Base-by-base conservation (phyloP, 441 rosid genomes). In the Euphorbia celastroides region DNA sequence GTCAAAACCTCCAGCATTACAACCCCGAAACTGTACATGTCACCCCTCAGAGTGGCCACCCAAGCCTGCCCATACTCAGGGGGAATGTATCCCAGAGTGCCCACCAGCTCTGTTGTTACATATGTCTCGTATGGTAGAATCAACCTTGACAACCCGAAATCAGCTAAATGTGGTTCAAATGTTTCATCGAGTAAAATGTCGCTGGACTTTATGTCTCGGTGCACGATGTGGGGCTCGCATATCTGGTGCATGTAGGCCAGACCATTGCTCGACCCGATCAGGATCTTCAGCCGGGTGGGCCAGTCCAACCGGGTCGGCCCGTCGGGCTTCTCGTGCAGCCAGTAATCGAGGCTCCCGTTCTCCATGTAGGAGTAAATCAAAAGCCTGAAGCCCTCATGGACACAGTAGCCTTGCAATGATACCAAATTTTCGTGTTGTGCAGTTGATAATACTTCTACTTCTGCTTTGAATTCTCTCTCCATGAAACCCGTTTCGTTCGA, bases 201-300 rank as follows among this genome's bases (percentile, higher is more conserved):
- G n/a, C n/a, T n/a, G n/a, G n/a, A 82, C 70, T 88, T 90, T 52
- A 88, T 84, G 67, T 87, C 95, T 25, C 90, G 79, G 25, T 88
- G 95, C 50, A 85, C 69, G 0, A 91, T 79, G 20, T 88, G 88
- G 12, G 97, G 93, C 67, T 74, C 80, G 7, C 82, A 84, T 48
- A 75, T 84, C 23, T 87, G 81, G 75, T 91, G 97, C 74, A 91
- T 79, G 77, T 82, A 91, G 36, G 90, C 89, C 13, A 91, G 85
- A 55, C 93, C 97, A 70, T 77, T 71, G 41, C 96, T 88, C 6
- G 89, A 81, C 26, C 86, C 96, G 44, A 78, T 61, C 31, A 81
- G 81, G 5, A 87, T 85, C 77, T 80, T 84, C 41, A 85, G 48
- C 51, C 93, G 75, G 57, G 74, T 74, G 31, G 77, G 77, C 87